Conservation (phyloP, 441 rosid species). For the Euphorbia neoarborescens region DNA sequence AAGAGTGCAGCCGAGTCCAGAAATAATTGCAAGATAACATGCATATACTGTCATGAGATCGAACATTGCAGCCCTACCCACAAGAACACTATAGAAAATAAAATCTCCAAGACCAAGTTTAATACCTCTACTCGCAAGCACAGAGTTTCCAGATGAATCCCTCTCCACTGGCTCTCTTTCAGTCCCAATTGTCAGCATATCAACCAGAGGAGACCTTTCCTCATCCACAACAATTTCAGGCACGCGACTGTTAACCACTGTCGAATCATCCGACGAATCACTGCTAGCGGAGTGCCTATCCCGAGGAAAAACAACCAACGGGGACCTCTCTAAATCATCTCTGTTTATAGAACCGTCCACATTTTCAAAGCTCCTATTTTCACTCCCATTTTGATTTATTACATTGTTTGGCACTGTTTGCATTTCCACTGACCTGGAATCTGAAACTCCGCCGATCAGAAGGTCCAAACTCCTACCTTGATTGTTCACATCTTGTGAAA, state of each 20-base stretch:
- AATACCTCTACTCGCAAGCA: constrained; percentile 40
- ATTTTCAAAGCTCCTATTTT: constrained; percentile 26
- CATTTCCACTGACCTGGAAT: constrained; percentile 69
- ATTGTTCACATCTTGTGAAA: constrained; percentile 31
- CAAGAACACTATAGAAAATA: constrained; percentile 90
- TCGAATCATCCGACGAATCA: constrained; percentile 43
- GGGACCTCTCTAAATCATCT: constrained; percentile 44
- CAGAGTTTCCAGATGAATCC: constrained; percentile 27
- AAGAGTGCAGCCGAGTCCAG: constrained; percentile 95
- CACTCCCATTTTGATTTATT: constrained; percentile 24
- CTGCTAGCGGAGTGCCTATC: constrained; percentile 38
- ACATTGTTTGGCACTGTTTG: constrained; percentile 40
- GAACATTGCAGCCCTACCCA: constrained; percentile 97
- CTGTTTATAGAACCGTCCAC: constrained; percentile 29
- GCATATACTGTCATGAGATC: constrained; percentile 96
- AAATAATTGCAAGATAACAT: constrained; percentile 86
- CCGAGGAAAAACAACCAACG: constrained; percentile 32
- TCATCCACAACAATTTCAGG: constrained; percentile 38
- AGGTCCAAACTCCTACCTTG: constrained; percentile 42
- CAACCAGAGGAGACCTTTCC: constrained; percentile 82
- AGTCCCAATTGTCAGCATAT: constrained; percentile 34
- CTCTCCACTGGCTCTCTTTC: constrained; percentile 35
- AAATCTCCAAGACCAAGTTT: constrained; percentile 97
- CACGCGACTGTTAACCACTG: constrained; percentile 30
- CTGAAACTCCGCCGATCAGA: constrained; percentile 58